These are phyloP conservation scores for Calamus simplicifolius DNA, from an alignment of 176 grass and related monocot species.

Conservation along the genomic window DNA sequence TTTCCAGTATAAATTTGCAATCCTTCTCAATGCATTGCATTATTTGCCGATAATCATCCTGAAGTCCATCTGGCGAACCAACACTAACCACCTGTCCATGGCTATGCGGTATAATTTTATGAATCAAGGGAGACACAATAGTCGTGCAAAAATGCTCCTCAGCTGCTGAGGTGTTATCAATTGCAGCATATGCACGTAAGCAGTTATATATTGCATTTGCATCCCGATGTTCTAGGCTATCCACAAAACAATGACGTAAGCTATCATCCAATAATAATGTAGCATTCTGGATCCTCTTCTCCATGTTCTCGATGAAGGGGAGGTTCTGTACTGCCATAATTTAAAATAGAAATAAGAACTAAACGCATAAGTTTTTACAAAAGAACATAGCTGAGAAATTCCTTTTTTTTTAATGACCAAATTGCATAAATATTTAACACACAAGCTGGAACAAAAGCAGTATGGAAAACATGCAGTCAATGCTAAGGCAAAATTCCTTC, in stretches of 20 bases:
- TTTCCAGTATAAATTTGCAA: conserved; percentile 97
- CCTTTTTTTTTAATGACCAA: no score
- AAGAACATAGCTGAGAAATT: no score
- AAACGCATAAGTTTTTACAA: conserved; percentile 1
- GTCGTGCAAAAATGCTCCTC: conserved; percentile 82
- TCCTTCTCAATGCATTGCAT: conserved; percentile 75
- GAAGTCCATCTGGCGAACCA: conserved; percentile 57
- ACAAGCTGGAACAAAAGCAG: no score
- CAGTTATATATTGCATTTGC: conserved; percentile 88
- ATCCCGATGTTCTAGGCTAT: conserved; percentile 67
- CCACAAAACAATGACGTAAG: conserved; percentile 75
- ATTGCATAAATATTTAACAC: no score
- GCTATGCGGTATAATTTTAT: conserved; percentile 72
- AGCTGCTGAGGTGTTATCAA: conserved; percentile 89
- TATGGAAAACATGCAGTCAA: no score
- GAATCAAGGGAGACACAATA: conserved; percentile 67
- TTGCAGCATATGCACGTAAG: conserved; percentile 87
- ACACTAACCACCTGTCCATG: conserved; percentile 41
- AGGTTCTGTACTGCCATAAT: conserved; percentile 98
- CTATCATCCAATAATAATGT: conserved; percentile 78
- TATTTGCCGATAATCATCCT: conserved; percentile 69
- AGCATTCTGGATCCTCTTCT: conserved; percentile 86
- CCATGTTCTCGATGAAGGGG: conserved; percentile 98
- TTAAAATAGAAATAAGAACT: conserved; percentile 46
- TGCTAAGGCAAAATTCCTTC: no score